Percentiles rank a stretch among this genome's conserved stretches.
These are phyloP conservation scores for Leishmania gerbilli DNA, from an alignment of 208 protist species.

Conservation along the genomic window DNA sequence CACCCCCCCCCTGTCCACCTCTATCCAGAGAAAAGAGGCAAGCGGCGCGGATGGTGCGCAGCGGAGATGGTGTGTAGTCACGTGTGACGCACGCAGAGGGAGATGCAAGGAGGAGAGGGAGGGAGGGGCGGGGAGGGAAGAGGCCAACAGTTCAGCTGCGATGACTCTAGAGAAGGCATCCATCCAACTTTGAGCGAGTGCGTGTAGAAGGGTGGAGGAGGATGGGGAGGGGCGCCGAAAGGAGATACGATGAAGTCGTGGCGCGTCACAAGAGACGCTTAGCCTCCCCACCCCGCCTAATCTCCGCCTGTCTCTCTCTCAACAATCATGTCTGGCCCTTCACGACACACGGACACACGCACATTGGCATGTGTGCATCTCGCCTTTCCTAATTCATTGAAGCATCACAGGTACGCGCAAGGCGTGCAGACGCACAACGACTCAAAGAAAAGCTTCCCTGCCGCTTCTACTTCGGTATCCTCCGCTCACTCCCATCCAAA, in stretches of 20 bases:
- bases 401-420: background rate
- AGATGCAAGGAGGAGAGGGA: background rate
- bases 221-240: background rate
- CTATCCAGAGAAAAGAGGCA: background rate
- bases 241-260: background rate
- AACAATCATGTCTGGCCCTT: background rate
- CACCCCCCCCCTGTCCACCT: background rate
- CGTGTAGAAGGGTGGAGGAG: background rate
- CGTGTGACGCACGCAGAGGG: background rate
- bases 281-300: no score
- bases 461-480: background rate
- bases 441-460: conserved; percentile 26
- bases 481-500: background rate
- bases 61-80: background rate
- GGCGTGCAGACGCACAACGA: conserved; percentile 11
- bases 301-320: background rate
- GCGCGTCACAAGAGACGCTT: background rate
- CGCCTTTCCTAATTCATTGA: conserved; percentile 27
- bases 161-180: conserved; percentile 32
- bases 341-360: background rate
- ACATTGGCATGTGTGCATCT: background rate
- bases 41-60: background rate
- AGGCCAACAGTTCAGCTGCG: conserved; percentile 14
- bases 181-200: background rate
- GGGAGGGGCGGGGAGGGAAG: background rate